Evolutionary conservation across 768 basidiomycete species (phyloP), one percentile per base, ranked within the genome.

Genomic region (Macrolepiota fuliginosa): DNA sequence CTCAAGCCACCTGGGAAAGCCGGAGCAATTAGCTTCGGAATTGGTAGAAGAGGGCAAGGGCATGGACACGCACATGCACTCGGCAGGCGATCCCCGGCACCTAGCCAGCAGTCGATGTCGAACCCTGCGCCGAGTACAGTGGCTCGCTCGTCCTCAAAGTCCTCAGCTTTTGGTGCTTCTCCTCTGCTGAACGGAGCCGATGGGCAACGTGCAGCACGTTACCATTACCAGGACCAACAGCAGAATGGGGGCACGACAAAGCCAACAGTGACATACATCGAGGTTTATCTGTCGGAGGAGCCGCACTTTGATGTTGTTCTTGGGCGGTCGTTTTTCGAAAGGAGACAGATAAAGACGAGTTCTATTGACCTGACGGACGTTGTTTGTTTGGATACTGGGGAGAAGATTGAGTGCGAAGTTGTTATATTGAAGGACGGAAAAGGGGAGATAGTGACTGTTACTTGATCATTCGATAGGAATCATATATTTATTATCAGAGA

Each of bases 261-360:
- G 67, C 73, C 77, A 11, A 70, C 77, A 7, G 60, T 61, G 42
- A 61, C 60, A 25, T 39, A 61, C 62, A 71, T 88, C 24, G 69
- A 84, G 0, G 95, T 98, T 9, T 95, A 92, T 73, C 83, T 98
- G 32, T 90, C 92, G 3, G 97, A 99, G 70, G 96, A 97, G 71
- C 88, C 90, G 0, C 94, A 98, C 69, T 98, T 98, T 73, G 95
- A 97, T 67, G 92, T 98, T 51, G 90, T 98, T 4, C 83, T 98
- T 5, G 96, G 96, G 1, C 81, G 96, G 25, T 87, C 87, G 24
- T 95, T 97, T 69, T 85, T 89, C 64, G 90, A 90, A 80, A 87
- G 82, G 68, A 80, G 93, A 66, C 89, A 90, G 69, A 87, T 98
- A 65, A 89, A 89, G 72, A 87, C 85, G 32, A 92, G 90, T 70